Conservation (phyloP, 108 stramenopile genomes). For the Fragilariopsis cylindrus region DNA sequence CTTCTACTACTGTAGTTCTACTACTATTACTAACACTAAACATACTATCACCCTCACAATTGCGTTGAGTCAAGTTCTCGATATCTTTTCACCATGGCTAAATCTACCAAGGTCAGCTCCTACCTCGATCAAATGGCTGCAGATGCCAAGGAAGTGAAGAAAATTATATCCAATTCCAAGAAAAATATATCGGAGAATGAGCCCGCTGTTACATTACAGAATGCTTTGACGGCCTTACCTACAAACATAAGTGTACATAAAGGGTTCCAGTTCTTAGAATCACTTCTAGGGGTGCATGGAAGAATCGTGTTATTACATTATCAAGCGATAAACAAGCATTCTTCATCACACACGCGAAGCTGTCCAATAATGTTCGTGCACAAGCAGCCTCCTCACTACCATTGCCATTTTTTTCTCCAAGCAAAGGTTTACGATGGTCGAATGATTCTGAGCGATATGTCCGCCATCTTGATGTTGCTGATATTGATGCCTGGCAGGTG, state of each 20-base stretch:
- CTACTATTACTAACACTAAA: no score
- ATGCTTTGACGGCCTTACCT: constrained; percentile 7
- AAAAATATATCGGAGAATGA: not conserved
- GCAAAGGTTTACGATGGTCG: constrained; percentile 26
- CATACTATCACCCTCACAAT: no score
- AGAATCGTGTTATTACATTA: constrained; percentile 58
- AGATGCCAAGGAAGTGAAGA: constrained; percentile 4
- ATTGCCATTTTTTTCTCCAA: constrained; percentile 10
- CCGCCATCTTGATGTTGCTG: constrained; percentile 69
- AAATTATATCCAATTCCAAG: constrained; percentile 1
- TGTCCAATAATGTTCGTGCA: constrained; percentile 14
- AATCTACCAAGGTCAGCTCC: not conserved
- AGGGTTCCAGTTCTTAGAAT: constrained; percentile 28
- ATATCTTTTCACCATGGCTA: no score
- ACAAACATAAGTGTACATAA: constrained; percentile 3
- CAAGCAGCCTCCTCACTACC: constrained; percentile 21
- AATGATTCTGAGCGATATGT: constrained; percentile 31
- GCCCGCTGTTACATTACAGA: constrained; percentile 1
- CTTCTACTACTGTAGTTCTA: no score
- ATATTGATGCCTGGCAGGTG: constrained; percentile 52
- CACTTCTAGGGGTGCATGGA: constrained; percentile 12
- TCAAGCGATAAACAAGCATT: constrained; percentile 61
- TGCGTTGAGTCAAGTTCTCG: no score
- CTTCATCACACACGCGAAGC: constrained; percentile 55
- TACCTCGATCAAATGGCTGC: not conserved